Base-by-base conservation (phyloP, 805 yeast genomes). In the Grigorovia yakushimaensis region DNA sequence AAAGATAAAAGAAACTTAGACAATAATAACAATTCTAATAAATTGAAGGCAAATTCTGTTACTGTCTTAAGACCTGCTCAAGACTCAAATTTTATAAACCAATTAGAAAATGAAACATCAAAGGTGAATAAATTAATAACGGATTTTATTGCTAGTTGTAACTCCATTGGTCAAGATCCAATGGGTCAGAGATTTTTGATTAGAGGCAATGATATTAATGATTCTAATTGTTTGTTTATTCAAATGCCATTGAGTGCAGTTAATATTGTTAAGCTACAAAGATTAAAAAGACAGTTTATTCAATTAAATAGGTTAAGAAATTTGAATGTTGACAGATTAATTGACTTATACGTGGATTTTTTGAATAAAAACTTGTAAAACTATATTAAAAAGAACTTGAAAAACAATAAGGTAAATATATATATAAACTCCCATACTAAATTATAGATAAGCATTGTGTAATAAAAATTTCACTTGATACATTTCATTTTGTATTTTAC, bases 251-350 rank as follows among this genome's bases (percentile, higher is more conserved):
- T 51, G 11, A 57, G 77, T 2, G 67, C 67, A 5, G 65, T 74
- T 1, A 77, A 86, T 13, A 70, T 81, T 38, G 86, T 96, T 0
- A 88, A 85, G 58, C 61, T 93, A 46, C 96, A 89, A 57, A 72
- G 98, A 50, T 70, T 87, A 13, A 73, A 95, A 62, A 74, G 98
- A 55, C 82, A 88, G 17, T 91, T 84, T 64, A 78, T 89, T n/a
- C 72, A 78, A 38, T 71, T 91, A 62, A 88, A 91, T 61, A 77
- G 86, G 55, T 78, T 88, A 72, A 73, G 96, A 57, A 78, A 81
- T 39, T 71, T 88, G 41, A 93, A 86, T 45, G 58, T 71, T 20
- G 80, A 76, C 23, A 68, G 95, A 56, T 85, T 91, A 21, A 73
- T 70, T 4, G 78, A 81, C 1, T 61, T 86, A 55, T 91, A 89